These are phyloP conservation scores for Sedum album DNA, from an alignment of 164 flowering plant species.

Conservation along the genomic window DNA sequence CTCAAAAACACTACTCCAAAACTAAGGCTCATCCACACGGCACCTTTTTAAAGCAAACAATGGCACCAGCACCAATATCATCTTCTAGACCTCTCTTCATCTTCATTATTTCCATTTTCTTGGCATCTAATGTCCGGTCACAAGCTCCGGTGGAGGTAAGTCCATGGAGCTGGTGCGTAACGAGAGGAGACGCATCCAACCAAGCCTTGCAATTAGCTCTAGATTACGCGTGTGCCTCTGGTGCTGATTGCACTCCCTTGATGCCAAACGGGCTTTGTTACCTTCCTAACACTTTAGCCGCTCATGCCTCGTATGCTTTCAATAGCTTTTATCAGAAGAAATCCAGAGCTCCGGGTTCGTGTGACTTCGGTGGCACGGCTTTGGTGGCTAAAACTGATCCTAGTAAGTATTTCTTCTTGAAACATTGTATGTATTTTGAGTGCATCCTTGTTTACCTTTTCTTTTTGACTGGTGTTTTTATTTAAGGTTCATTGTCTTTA, in stretches of 20 bases:
- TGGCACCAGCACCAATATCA: neutral
- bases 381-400: slow-evolving; percentile 62
- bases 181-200: slow-evolving; percentile 47
- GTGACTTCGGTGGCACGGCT: slow-evolving; percentile 68
- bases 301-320: slow-evolving; percentile 85
- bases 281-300: slow-evolving; percentile 67
- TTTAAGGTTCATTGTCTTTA: slow-evolving; percentile 11
- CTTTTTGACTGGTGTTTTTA: neutral
- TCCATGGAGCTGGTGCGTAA: slow-evolving; percentile 48
- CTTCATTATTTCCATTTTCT: neutral
- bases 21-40: slow-evolving; percentile 5
- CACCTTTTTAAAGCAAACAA: slow-evolving; percentile 7
- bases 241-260: slow-evolving; percentile 67
- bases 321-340: slow-evolving; percentile 63
- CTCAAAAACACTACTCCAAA: neutral
- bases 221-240: slow-evolving; percentile 68
- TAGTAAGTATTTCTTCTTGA: slow-evolving; percentile 29
- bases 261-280: slow-evolving; percentile 52
- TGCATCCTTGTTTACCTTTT: neutral
- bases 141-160: slow-evolving; percentile 5
- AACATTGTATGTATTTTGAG: slow-evolving; percentile 2
- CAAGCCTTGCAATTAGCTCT: slow-evolving; percentile 46
- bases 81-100: slow-evolving; percentile 1
- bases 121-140: neutral
- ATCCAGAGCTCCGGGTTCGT: slow-evolving; percentile 52